These are phyloP conservation scores for Huntiella moniliformis DNA, from an alignment of 2,329 filamentous ascomycete genomes.

Conservation along the genomic window DNA sequence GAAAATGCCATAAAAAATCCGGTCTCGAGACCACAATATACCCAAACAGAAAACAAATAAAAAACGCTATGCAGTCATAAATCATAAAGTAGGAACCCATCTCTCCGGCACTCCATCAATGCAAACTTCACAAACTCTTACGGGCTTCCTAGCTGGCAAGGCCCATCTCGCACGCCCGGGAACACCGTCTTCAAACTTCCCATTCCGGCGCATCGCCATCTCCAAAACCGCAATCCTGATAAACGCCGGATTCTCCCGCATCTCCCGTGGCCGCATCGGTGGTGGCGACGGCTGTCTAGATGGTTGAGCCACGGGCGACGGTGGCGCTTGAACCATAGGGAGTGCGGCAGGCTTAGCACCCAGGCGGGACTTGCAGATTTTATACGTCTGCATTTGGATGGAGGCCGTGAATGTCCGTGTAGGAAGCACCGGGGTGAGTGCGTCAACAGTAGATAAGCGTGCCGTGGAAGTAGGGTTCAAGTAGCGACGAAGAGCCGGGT, in stretches of 20 bases:
- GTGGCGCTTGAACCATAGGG: constrained; percentile 18
- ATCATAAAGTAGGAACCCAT: constrained; percentile 25
- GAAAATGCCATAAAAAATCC: not conserved
- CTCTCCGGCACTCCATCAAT: constrained; percentile 39
- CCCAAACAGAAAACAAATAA: not conserved
- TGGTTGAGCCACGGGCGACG: constrained; percentile 17
- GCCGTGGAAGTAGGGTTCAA: constrained; percentile 35
- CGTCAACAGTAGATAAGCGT: constrained; percentile 8
- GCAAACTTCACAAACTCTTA: constrained; percentile 36
- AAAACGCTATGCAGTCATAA: not conserved
- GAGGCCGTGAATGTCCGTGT: constrained; percentile 38
- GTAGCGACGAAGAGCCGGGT: constrained; percentile 46
- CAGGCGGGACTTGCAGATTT: constrained; percentile 31
- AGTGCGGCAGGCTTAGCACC: constrained; percentile 15
- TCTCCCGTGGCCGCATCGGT: constrained; percentile 42
- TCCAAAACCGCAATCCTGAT: constrained; percentile 54
- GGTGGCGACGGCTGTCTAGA: constrained; percentile 17
- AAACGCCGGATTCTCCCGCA: constrained; percentile 52
- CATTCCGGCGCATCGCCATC: constrained; percentile 49
- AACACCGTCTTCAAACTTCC: constrained; percentile 46
- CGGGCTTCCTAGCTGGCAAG: constrained; percentile 42
- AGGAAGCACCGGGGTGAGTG: constrained; percentile 15
- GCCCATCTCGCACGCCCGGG: constrained; percentile 51
- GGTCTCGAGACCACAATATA: too few species aligned
- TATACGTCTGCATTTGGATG: constrained; percentile 56